These are phyloP conservation scores for Leucaena leucocephala DNA, from an alignment of 306 rosid species.

Conservation along the genomic window DNA sequence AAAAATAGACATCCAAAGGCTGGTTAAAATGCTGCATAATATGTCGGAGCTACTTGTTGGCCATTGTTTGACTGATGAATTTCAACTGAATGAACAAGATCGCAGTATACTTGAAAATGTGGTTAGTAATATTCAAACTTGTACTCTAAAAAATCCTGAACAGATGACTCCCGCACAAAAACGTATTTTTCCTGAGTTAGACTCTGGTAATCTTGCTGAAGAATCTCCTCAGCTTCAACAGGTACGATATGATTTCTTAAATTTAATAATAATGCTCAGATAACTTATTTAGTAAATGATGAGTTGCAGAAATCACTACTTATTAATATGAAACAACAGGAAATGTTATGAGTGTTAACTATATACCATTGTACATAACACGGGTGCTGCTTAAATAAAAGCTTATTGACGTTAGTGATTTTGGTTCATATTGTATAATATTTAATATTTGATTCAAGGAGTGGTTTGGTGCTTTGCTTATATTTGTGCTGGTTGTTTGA, in stretches of 20 bases:
- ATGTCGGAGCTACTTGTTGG: slow-evolving; percentile 66
- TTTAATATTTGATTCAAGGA: not conserved
- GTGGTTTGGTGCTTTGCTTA: not conserved
- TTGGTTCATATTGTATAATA: not conserved
- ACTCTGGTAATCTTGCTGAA: slow-evolving; percentile 38
- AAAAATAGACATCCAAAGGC: slow-evolving; percentile 53
- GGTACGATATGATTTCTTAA: slow-evolving; percentile 49
- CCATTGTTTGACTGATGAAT: slow-evolving; percentile 47
- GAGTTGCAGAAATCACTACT: too few species aligned
- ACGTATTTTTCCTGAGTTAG: slow-evolving; percentile 39
- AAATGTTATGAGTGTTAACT: not conserved
- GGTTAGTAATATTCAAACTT: slow-evolving; percentile 56
- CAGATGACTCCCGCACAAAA: slow-evolving; percentile 33
- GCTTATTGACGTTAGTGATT: not conserved
- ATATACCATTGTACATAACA: not conserved
- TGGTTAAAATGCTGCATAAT: slow-evolving; percentile 57
- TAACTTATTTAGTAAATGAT: not conserved
- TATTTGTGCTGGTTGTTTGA: slow-evolving; percentile 10
- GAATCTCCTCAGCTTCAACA: slow-evolving; percentile 41
- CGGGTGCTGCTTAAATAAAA: not conserved
- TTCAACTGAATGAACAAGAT: slow-evolving; percentile 55
- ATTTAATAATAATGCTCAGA: slow-evolving; percentile 15
- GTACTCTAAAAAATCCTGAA: slow-evolving; percentile 52
- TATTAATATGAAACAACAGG: not conserved
- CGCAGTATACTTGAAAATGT: slow-evolving; percentile 49